Conservation (phyloP, 73 alveolate species). For the Paramecium octaurelia region DNA sequence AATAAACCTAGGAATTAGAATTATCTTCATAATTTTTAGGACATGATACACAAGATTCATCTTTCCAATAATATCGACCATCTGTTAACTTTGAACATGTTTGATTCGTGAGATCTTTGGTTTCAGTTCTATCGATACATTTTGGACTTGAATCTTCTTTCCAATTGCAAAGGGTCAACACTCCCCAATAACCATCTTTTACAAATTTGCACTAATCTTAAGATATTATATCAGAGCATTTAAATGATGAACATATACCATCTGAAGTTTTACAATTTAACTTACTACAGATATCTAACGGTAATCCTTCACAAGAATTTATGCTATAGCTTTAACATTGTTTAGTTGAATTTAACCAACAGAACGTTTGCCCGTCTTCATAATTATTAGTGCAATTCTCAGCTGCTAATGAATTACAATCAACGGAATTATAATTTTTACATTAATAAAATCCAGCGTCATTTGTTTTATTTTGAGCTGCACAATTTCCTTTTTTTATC, state of each 20-base stretch:
- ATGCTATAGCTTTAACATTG: neutral
- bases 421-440: neutral
- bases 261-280: neutral
- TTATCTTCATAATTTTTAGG: neutral
- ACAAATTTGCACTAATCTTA: neutral
- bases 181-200: neutral
- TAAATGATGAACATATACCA: neutral
- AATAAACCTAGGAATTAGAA: neutral
- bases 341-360: neutral
- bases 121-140: neutral
- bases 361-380: neutral
- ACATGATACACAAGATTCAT: neutral
- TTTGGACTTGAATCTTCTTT: neutral
- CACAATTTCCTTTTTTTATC: conserved; percentile 19
- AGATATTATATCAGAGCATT: neutral
- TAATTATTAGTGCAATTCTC: neutral
- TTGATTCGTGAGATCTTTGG: neutral
- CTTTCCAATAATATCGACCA: neutral
- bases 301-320: neutral
- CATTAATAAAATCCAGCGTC: neutral
- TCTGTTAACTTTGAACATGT: neutral
- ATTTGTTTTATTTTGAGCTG: neutral
- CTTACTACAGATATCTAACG: neutral
- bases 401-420: neutral
- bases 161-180: neutral